Percentiles rank a stretch among this genome's conserved stretches.
Evolutionary conservation across 129 eudicot species (phyloP).

Genomic region (Helianthus tuberosus): DNA sequence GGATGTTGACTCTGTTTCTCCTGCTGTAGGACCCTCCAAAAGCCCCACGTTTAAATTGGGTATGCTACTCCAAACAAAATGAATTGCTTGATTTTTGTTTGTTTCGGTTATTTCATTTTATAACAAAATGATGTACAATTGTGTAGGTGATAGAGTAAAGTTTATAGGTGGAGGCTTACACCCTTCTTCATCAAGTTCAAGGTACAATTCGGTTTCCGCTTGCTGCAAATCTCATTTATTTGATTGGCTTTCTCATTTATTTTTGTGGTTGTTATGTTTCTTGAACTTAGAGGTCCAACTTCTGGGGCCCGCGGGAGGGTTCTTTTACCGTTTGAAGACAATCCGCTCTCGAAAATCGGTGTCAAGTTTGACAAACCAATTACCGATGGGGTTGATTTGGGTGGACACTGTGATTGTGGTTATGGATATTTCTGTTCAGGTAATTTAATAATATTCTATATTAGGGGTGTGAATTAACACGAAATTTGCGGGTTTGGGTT

Average conservation of each 20-base stretch:
- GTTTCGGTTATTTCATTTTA: not conserved
- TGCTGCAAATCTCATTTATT: not conserved
- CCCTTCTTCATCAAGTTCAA: slow-evolving; percentile 50
- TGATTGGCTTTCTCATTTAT: not conserved
- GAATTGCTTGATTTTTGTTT: slow-evolving; percentile 19
- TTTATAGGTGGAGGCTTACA: slow-evolving; percentile 57
- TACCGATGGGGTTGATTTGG: slow-evolving; percentile 82
- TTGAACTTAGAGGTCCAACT: slow-evolving; percentile 72
- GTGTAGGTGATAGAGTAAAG: slow-evolving; percentile 82
- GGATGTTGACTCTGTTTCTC: slow-evolving; percentile 44
- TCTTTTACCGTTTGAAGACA: slow-evolving; percentile 74
- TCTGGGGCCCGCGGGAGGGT: slow-evolving; percentile 82
- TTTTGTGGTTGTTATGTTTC: slow-evolving; percentile 9
- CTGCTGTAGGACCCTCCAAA: slow-evolving; percentile 55
- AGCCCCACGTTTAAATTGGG: slow-evolving; percentile 55
- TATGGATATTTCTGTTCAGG: slow-evolving; percentile 92
- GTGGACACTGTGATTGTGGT: slow-evolving; percentile 68
- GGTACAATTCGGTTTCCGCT: slow-evolving; percentile 41
- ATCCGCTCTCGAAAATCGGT: slow-evolving; percentile 77
- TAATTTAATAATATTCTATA: slow-evolving; percentile 28
- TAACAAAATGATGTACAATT: slow-evolving; percentile 24
- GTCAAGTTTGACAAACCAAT: slow-evolving; percentile 74
- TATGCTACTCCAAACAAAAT: slow-evolving; percentile 12
- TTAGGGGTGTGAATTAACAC: too few species aligned
- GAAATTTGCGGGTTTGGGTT: too few species aligned